Percentiles rank a stretch among this genome's conserved stretches.
These are phyloP conservation scores for Heliosperma pusillum DNA, from an alignment of 148 eudicot species.

Conservation along the genomic window DNA sequence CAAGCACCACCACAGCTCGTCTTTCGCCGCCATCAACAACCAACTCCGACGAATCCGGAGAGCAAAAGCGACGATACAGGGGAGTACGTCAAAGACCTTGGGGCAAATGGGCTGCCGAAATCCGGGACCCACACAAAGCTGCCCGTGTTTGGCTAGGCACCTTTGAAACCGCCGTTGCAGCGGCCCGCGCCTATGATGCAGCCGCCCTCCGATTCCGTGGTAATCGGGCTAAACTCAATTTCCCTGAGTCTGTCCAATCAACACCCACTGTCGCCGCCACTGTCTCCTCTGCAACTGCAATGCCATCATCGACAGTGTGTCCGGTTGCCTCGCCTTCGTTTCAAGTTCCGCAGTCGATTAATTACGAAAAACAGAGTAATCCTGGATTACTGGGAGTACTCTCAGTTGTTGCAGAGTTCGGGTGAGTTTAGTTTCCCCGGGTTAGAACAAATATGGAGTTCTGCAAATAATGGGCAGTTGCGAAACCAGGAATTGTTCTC, in stretches of 20 bases:
- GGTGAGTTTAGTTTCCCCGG: constrained; percentile 30
- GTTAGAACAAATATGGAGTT: constrained; percentile 32
- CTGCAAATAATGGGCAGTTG: constrained; percentile 25
- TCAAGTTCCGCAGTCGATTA: neutral
- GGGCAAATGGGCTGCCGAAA: constrained; percentile 86
- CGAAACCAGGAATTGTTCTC: constrained; percentile 28
- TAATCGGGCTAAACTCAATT: constrained; percentile 65
- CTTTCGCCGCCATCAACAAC: constrained; percentile 4
- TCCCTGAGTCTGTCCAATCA: constrained; percentile 52
- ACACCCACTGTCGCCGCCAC: neutral
- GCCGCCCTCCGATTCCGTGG: constrained; percentile 69
- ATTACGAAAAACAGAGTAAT: neutral
- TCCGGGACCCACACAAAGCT: constrained; percentile 72
- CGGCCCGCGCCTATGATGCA: constrained; percentile 65
- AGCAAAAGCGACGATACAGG: constrained; percentile 50
- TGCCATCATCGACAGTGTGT: no score
- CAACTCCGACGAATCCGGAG: constrained; percentile 26
- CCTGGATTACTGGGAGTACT: constrained; percentile 53
- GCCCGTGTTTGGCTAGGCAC: constrained; percentile 84
- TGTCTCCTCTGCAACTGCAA: constrained; percentile 18
- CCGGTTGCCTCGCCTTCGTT: neutral
- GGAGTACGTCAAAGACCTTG: constrained; percentile 80
- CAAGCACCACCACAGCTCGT: constrained; percentile 13
- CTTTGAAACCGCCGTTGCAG: constrained; percentile 66
- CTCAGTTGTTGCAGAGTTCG: constrained; percentile 45